phyloP scores from a whole-genome alignment of 2,329 filamentous ascomycete genomes.

The Aspergillus caelatus region DNA sequence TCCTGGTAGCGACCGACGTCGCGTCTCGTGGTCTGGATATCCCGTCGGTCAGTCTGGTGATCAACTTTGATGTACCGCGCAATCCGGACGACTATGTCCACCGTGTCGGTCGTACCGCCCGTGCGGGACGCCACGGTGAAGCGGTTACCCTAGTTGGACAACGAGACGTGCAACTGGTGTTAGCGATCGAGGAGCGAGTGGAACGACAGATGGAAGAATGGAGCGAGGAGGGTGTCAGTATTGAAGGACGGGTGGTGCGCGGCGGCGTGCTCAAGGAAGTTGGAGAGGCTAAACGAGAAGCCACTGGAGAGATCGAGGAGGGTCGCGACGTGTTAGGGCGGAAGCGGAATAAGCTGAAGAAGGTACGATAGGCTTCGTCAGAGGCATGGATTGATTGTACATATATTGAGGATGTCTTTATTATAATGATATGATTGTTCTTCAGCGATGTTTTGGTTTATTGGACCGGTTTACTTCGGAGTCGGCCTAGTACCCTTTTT shows the following conservation, averaged over 20 bases:
- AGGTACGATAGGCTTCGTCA: slow-evolving; percentile 34
- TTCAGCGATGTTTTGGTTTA: not conserved
- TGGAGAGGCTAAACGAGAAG: slow-evolving; percentile 93
- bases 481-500: not conserved
- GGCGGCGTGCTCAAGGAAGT: slow-evolving; percentile 82
- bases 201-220: slow-evolving; percentile 78
- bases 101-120: slow-evolving; percentile 89
- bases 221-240: slow-evolving; percentile 86
- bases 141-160: slow-evolving; percentile 89
- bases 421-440: slow-evolving; percentile 3
- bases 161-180: slow-evolving; percentile 85
- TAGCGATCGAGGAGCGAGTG: slow-evolving; percentile 85
- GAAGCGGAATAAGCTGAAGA: slow-evolving; percentile 55
- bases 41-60: slow-evolving; percentile 82
- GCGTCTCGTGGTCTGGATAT: slow-evolving; percentile 94
- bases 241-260: slow-evolving; percentile 85
- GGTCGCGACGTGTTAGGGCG: slow-evolving; percentile 90
- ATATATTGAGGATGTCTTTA: slow-evolving; percentile 1
- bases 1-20: slow-evolving; percentile 93
- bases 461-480: not conserved
- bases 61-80: slow-evolving; percentile 96
- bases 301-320: slow-evolving; percentile 87
- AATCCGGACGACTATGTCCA: slow-evolving; percentile 98
- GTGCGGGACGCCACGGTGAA: slow-evolving; percentile 82
- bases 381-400: slow-evolving; percentile 1